These are phyloP conservation scores for Pythium utonaiense DNA, from an alignment of 352 stramenopile species.

Conservation along the genomic window DNA sequence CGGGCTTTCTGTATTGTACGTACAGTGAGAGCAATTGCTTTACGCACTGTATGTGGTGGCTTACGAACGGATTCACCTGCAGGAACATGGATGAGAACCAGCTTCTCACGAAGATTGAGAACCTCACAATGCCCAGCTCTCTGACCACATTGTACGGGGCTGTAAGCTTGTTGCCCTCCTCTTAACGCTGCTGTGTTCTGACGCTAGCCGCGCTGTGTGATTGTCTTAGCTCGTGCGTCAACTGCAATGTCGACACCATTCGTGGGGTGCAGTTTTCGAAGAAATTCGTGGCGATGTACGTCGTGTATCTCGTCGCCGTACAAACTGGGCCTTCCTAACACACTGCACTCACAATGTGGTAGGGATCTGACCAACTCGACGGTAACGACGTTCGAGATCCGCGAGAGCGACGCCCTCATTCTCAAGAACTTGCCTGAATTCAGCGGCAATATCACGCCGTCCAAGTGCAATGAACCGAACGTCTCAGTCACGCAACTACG, in stretches of 20 bases:
- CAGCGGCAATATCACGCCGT: not conserved
- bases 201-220: too few relatives aligned
- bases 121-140: not conserved
- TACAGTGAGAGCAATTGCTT: not conserved
- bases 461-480: not conserved
- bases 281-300: not conserved
- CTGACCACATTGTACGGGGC: not conserved
- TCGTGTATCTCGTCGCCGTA: not conserved
- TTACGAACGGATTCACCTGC: too few relatives aligned
- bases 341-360: not conserved
- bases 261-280: not conserved
- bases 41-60: too few relatives aligned
- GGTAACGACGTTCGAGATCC: not conserved
- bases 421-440: not conserved
- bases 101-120: not conserved
- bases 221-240: not conserved
- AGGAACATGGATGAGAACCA: constrained; percentile 1
- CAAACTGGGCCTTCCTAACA: not conserved
- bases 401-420: not conserved
- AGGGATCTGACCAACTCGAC: not conserved
- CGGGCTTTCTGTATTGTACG: not conserved
- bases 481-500: not conserved
- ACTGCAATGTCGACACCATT: not conserved
- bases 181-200: not conserved
- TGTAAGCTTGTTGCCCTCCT: too few relatives aligned